Percentiles rank a stretch among this genome's conserved stretches.
Evolutionary conservation across 2,329 filamentous ascomycete genomes (phyloP).

Genomic region (Aureobasidium subglaciale): DNA sequence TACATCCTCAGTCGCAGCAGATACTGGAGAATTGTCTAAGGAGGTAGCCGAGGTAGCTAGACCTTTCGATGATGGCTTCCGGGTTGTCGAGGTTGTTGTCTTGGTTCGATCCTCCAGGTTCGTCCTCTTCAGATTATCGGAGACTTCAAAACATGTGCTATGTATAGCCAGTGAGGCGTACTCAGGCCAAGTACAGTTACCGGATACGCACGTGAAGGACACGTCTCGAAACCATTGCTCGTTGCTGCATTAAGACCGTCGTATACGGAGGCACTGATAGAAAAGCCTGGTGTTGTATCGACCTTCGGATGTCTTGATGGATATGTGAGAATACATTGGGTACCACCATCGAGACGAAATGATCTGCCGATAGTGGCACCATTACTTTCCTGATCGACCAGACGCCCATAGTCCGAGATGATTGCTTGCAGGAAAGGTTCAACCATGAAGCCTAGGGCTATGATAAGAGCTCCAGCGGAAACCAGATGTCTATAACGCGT

Average conservation of each 20-base stretch:
- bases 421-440: conserved; percentile 11
- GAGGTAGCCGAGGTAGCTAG: not conserved
- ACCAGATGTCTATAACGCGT: not conserved
- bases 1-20: not conserved
- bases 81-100: not conserved
- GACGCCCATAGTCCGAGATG: not conserved
- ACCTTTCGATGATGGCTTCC: not conserved
- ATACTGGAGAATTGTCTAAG: not conserved
- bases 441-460: not conserved
- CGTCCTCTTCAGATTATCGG: not conserved
- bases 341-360: not conserved
- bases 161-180: not conserved
- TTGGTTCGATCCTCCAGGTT: not conserved
- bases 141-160: not conserved
- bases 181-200: conserved; percentile 3
- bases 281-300: not conserved
- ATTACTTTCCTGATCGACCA: not conserved
- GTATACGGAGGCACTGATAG: not conserved
- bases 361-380: not conserved
- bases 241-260: not conserved
- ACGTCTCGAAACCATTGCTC: not conserved
- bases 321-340: not conserved
- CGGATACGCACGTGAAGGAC: not conserved
- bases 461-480: not conserved
- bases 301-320: not conserved